Conservation (phyloP, 163 green algal species). For the Volvox carteri region DNA sequence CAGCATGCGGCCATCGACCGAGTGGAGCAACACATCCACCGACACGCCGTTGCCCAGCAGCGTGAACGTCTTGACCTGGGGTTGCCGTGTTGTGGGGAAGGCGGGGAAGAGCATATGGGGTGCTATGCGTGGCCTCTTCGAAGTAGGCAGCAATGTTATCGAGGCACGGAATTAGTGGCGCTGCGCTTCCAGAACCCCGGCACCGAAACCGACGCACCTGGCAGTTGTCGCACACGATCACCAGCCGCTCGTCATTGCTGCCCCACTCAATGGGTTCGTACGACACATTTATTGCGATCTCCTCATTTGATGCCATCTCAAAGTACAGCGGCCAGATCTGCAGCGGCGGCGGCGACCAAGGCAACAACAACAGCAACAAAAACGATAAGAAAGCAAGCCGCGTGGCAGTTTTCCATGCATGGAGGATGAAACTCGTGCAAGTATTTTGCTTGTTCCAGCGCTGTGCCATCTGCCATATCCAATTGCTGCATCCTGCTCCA, state of each 20-base stretch:
- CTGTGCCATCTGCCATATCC: too few species aligned
- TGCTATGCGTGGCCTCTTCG: too few species aligned
- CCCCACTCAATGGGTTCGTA: constrained; percentile 67
- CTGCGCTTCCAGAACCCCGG: too few species aligned
- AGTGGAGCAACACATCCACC: constrained; percentile 67
- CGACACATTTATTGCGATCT: constrained; percentile 60
- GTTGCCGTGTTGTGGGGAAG: not conserved
- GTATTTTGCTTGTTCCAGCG: too few species aligned
- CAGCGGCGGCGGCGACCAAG: not conserved
- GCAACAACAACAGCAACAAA: too few species aligned
- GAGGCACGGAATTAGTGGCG: too few species aligned
- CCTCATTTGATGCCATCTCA: constrained; percentile 59
- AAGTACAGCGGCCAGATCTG: constrained; percentile 71
- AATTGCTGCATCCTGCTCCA: too few species aligned
- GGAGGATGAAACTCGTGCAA: too few species aligned
- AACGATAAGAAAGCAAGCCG: too few species aligned
- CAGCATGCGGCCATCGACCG: constrained; percentile 65
- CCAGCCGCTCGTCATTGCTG: constrained; percentile 57
- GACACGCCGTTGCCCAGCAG: constrained; percentile 64
- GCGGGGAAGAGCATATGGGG: not conserved
- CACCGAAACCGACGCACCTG: constrained; percentile 62
- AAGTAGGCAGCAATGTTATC: too few species aligned
- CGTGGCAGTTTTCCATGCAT: too few species aligned
- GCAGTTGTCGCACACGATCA: constrained; percentile 85
- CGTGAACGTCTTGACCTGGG: constrained; percentile 63